phyloP scores from a whole-genome alignment of 2,329 filamentous ascomycete genomes.

The Fusarium phyllophilum region DNA sequence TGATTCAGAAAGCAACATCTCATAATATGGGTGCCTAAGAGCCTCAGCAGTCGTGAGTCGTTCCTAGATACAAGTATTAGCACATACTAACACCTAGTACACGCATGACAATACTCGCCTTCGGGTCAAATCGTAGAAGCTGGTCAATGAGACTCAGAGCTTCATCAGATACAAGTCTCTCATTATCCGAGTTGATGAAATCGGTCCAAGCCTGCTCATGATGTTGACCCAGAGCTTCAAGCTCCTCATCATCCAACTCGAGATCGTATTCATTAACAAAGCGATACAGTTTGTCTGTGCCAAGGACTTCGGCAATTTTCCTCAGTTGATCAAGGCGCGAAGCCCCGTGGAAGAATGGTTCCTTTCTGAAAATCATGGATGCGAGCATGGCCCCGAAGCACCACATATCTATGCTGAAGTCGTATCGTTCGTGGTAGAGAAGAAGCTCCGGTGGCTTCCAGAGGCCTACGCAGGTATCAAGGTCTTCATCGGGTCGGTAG shows the following conservation, averaged over 20 bases:
- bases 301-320: conserved; percentile 96
- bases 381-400: conserved; percentile 98
- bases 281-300: conserved; percentile 94
- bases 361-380: conserved; percentile 98
- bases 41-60: conserved; percentile 6
- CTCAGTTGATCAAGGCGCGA: conserved; percentile 97
- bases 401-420: conserved; percentile 99
- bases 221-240: conserved; percentile 92
- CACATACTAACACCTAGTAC: fast-evolving
- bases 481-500: neutral
- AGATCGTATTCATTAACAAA: conserved; percentile 99
- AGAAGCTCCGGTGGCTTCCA: conserved; percentile 85
- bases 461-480: neutral
- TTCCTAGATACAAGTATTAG: neutral
- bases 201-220: conserved; percentile 95
- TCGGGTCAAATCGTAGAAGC: conserved; percentile 92
- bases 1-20: neutral
- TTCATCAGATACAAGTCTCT: conserved; percentile 92
- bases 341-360: conserved; percentile 98
- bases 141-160: conserved; percentile 97
- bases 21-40: neutral
- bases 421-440: conserved; percentile 97
- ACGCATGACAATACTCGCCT: conserved; percentile 65
- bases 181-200: conserved; percentile 94
- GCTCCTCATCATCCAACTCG: conserved; percentile 93